Evolutionary conservation across 495 filamentous ascomycete genomes (phyloP), one percentile per base, ranked within the genome.

Genomic region (Xylaria telfairii): DNA sequence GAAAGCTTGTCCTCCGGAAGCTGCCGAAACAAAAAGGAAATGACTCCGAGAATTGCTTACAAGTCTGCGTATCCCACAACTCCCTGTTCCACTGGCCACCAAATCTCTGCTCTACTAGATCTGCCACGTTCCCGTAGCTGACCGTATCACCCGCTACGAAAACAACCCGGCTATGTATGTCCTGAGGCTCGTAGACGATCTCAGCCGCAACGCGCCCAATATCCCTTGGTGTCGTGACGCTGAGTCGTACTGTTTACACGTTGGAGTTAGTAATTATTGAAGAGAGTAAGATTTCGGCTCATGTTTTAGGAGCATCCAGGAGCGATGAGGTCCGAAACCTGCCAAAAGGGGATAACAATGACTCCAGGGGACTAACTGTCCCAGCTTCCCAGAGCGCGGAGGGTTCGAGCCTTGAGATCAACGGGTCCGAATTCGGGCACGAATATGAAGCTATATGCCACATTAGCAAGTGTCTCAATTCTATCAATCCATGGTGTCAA

Each of bases 141-240:
- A 90, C 69, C 6, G 89, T 91, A 63, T 91, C 87, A 7, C 90
- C 89, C 9, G 83, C 88, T 0, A 85, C 77, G 74, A 82, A 89
- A 9, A 91, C 83, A 9, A 88, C 80, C 65, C 75, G 61, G 19
- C 76, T 72, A 39, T 59, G 54, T 30, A 68, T 76, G 13, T 79
- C 81, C 19, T 64, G 26, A 17, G 76, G 73, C 1, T 69, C 73
- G 17, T 82, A 80, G 13, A 86, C 83, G 32, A 87, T 72, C 75
- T 87, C 84, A 15, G 88, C 88, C 12, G 86, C 84, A 53, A 87
- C 68, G 21, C 71, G 75, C n/a, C 88, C 89, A 73, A 92, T 90
- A 78, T 91, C 90, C 65, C 76, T 73, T 15, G 85, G 80, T 49
- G 83, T 83, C 39, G 90, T 91, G 7, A 90, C 81, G 26, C 88